phyloP scores from a whole-genome alignment of 2,329 filamentous ascomycete species.

The Dothideomycetes sp. region DNA sequence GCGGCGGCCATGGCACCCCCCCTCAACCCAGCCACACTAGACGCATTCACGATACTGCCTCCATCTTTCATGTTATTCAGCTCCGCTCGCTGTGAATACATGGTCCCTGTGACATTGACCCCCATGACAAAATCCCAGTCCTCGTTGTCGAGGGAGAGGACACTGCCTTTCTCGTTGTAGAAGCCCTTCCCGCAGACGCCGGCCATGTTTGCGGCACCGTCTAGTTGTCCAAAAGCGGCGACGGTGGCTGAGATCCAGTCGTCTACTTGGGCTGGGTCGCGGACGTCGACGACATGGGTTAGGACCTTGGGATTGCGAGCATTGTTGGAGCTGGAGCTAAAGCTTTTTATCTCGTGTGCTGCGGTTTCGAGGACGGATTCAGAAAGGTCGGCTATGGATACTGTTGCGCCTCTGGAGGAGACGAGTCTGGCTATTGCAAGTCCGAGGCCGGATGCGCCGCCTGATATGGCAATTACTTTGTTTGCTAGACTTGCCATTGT shows the following conservation, averaged over 20 bases:
- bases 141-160: too few relatives aligned
- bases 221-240: conserved; percentile 22
- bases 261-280: background rate
- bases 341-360: background rate
- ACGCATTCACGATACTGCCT: conserved; percentile 48
- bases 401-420: too few relatives aligned
- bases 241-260: conserved; percentile 24
- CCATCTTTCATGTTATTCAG: conserved; percentile 33
- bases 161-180: conserved; percentile 9
- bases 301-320: too few relatives aligned
- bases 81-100: conserved; percentile 42
- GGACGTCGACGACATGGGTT: background rate
- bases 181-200: conserved; percentile 18
- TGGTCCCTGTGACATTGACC: conserved; percentile 31
- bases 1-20: too few relatives aligned
- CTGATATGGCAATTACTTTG: too few relatives aligned
- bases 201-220: conserved; percentile 35
- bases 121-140: conserved; percentile 26
- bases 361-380: background rate
- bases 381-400: background rate
- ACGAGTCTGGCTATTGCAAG: too few relatives aligned
- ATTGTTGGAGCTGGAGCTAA: too few relatives aligned
- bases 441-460: too few relatives aligned
- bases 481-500: too few relatives aligned
- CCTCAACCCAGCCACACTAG: too few relatives aligned